Conservation (phyloP, 2,329 filamentous ascomycete species). For the Paracorniculantispora psalliotae region DNA sequence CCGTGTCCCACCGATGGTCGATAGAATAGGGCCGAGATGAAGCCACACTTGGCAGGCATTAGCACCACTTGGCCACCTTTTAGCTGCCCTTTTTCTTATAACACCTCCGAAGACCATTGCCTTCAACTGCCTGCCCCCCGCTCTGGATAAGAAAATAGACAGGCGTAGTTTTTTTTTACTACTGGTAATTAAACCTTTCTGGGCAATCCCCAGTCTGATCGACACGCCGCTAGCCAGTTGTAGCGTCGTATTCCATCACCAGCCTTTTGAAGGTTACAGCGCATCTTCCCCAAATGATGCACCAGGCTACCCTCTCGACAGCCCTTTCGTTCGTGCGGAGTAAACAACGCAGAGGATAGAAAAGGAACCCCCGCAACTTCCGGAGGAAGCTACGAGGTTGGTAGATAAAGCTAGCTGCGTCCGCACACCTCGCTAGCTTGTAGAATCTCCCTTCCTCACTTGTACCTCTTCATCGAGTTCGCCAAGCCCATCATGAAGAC, state of each 20-base stretch:
- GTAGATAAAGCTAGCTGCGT: background rate
- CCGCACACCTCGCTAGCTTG: background rate
- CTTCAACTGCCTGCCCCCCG: background rate
- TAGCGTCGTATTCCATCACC: slow-evolving; percentile 1
- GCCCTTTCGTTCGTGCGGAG: background rate
- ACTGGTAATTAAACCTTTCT: background rate
- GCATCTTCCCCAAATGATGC: background rate
- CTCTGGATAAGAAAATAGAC: background rate
- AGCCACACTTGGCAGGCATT: slow-evolving; percentile 1
- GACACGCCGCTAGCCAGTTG: background rate
- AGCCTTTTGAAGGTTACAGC: background rate
- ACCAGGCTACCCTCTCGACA: background rate
- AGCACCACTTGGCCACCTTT: background rate
- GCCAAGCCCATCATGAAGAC: background rate
- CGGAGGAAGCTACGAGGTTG: background rate
- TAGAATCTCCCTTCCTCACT: background rate
- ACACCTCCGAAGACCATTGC: background rate
- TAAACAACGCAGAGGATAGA: background rate
- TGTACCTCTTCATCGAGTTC: background rate
- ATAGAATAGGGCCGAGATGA: slow-evolving; percentile 8
- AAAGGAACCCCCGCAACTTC: background rate
- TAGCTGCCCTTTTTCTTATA: background rate
- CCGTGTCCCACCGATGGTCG: background rate
- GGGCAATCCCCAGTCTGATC: background rate
- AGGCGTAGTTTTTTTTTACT: background rate